Percentiles rank a stretch among this genome's conserved stretches.
Conservation (phyloP, 768 basidiomycete genomes). For the Pleurotus sapidus region DNA sequence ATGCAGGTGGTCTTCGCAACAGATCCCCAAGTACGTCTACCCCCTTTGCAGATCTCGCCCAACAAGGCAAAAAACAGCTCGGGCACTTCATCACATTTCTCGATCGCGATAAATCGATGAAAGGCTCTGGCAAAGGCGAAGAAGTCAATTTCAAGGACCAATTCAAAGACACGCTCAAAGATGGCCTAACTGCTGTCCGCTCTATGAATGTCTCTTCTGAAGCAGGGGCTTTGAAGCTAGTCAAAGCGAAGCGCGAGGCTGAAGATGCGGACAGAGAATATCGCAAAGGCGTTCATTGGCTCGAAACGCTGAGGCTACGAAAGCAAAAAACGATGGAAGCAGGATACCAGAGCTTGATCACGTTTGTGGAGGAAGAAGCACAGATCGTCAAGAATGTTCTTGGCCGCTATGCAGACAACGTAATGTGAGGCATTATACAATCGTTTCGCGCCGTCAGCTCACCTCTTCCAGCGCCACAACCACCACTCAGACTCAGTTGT, state of each 20-base stretch:
- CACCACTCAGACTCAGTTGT: conserved; percentile 72
- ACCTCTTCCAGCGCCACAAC: conserved; percentile 64
- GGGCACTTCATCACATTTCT: conserved; percentile 85
- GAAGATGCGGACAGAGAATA: conserved; percentile 97
- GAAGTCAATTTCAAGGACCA: conserved; percentile 3
- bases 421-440: conserved; percentile 49
- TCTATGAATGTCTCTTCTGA: conserved; percentile 27
- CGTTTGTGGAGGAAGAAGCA: conserved; percentile 73
- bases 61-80: conserved; percentile 85
- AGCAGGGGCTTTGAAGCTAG: conserved; percentile 67
- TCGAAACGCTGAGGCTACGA: conserved; percentile 85
- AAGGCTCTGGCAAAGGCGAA: conserved; percentile 56
- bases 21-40: conserved; percentile 82
- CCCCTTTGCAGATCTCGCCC: conserved; percentile 83
- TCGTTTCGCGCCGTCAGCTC: background rate
- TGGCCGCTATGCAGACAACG: conserved; percentile 74
- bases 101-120: conserved; percentile 68
- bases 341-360: conserved; percentile 84
- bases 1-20: conserved; percentile 44
- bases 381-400: conserved; percentile 60
- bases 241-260: conserved; percentile 83
- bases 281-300: conserved; percentile 83
- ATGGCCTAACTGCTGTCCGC: conserved; percentile 3
- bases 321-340: conserved; percentile 80
- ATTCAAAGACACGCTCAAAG: conserved; percentile 6